Conservation (phyloP, 495 filamentous ascomycete species). For the Peziza echinospora region DNA sequence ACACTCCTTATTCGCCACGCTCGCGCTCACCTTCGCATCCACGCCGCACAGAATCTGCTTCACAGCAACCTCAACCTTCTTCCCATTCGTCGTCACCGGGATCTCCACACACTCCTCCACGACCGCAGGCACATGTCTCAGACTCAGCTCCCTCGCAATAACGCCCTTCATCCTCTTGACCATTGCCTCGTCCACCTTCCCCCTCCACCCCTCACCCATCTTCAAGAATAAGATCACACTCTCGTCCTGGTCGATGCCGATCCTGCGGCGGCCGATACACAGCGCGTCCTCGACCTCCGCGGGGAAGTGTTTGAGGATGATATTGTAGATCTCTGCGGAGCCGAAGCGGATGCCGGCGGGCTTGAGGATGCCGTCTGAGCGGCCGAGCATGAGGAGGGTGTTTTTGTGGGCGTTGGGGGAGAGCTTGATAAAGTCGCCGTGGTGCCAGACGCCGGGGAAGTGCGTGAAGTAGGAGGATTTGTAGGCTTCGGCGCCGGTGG, state of each 20-base stretch:
- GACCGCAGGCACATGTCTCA: slow-evolving; percentile 67
- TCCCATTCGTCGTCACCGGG: slow-evolving; percentile 74
- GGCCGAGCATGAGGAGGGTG: slow-evolving; percentile 63
- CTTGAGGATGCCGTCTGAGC: slow-evolving; percentile 59
- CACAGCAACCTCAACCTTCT: slow-evolving; percentile 84
- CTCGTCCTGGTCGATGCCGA: slow-evolving; percentile 52
- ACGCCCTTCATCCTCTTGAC: slow-evolving; percentile 35
- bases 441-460: slow-evolving; percentile 68
- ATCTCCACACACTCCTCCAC: slow-evolving; percentile 62
- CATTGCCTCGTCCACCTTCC: slow-evolving; percentile 29
- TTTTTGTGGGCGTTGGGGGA: slow-evolving; percentile 41
- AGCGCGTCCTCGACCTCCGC: slow-evolving; percentile 60
- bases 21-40: slow-evolving; percentile 64
- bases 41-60: slow-evolving; percentile 85
- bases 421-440: slow-evolving; percentile 78
- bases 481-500: slow-evolving; percentile 49
- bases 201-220: slow-evolving; percentile 31
- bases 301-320: slow-evolving; percentile 61
- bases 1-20: slow-evolving; percentile 64
- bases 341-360: slow-evolving; percentile 61
- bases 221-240: slow-evolving; percentile 70
- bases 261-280: slow-evolving; percentile 53
- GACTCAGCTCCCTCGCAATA: slow-evolving; percentile 54
- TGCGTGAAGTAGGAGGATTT: slow-evolving; percentile 55
- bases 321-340: slow-evolving; percentile 73